A percentile compares a stretch with the other conserved stretches of the same genome.
phyloP scores from a whole-genome alignment of 73 alveolate genomes.

The Paraurostyla sp. region DNA sequence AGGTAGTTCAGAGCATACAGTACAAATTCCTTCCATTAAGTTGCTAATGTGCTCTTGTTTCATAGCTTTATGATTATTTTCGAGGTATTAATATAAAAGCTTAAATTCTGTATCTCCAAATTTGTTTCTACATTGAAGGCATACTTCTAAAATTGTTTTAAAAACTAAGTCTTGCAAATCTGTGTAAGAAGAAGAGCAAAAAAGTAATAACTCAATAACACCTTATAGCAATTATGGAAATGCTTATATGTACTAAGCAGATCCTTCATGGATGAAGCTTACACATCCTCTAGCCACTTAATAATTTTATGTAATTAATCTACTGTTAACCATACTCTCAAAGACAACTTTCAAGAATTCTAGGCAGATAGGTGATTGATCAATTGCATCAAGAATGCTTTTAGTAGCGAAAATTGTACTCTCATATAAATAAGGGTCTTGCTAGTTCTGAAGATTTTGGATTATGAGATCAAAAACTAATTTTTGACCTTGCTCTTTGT shows the following conservation, averaged over 20 bases:
- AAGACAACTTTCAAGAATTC: constrained; percentile 17
- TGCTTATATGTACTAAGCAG: neutral
- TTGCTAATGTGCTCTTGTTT: constrained; percentile 16
- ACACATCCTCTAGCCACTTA: constrained; percentile 15
- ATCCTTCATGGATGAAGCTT: neutral
- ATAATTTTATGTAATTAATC: neutral
- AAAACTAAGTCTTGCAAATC: neutral
- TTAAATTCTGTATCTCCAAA: constrained; percentile 16
- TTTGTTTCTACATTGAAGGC: constrained; percentile 22
- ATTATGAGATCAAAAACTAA: neutral
- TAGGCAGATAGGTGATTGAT: neutral
- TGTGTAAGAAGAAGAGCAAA: neutral
- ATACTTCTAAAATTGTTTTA: constrained; percentile 25
- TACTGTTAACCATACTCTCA: neutral
- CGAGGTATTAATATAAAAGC: neutral
- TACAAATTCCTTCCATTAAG: constrained; percentile 33
- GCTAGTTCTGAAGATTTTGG: neutral
- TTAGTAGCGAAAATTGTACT: constrained; percentile 10
- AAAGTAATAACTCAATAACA: neutral
- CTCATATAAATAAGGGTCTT: constrained; percentile 18
- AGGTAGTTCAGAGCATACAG: constrained; percentile 30
- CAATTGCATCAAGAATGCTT: constrained; percentile 11
- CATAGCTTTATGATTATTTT: neutral
- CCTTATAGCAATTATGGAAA: constrained; percentile 5
- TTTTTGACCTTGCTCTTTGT: constrained; percentile 16